Conservation (phyloP, 2,329 filamentous ascomycete species). For the Aspergillus aculeatinus region DNA sequence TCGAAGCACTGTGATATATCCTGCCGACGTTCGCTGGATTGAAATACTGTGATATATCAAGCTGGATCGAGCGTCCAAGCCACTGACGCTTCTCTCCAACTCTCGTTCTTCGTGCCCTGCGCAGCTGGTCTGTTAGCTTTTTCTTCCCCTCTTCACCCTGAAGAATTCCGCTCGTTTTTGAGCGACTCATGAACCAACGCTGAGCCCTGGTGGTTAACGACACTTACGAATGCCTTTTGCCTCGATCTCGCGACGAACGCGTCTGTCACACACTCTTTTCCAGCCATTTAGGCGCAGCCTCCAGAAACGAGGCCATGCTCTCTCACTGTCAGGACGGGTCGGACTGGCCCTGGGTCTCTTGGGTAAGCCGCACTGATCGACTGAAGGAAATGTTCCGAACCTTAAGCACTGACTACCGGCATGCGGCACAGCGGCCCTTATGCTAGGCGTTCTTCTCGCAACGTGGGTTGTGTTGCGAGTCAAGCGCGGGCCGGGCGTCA, state of each 20-base stretch:
- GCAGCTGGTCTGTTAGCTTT: background rate
- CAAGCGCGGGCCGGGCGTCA: slow-evolving; percentile 3
- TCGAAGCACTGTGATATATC: background rate
- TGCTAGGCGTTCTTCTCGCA: slow-evolving; percentile 1
- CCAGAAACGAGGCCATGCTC: background rate
- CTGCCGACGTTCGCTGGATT: background rate
- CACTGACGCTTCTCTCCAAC: background rate
- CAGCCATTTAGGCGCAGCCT: background rate
- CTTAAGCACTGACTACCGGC: background rate
- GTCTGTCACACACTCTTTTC: background rate
- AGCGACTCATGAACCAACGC: background rate
- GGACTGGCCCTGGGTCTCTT: background rate
- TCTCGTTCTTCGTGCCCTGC: background rate
- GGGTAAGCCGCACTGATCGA: background rate
- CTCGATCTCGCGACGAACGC: background rate
- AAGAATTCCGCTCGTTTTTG: background rate
- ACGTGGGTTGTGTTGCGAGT: slow-evolving; percentile 2
- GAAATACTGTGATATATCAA: too few species aligned
- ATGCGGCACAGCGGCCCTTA: background rate
- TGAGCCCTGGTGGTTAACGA: background rate
- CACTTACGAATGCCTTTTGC: background rate
- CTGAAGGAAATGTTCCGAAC: background rate
- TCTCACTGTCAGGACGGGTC: background rate
- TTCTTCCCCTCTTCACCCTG: background rate
- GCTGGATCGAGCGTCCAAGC: background rate